Evolutionary conservation across 257 asterid genomes (phyloP).

Genomic region (Ajuga chamaepitys): DNA sequence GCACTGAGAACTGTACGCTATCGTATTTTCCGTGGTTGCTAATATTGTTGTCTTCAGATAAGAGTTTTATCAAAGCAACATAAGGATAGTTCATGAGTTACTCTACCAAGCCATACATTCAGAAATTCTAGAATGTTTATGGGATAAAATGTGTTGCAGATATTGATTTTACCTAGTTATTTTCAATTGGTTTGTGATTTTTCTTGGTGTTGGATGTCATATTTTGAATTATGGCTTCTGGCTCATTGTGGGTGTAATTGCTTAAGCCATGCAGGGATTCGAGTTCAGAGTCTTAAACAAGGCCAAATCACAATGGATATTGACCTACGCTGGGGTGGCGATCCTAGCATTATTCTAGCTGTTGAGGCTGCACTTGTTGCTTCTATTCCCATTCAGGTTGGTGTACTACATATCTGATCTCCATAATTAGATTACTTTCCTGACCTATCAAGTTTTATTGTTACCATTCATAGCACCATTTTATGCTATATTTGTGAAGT

Average conservation of each 20-base stretch:
- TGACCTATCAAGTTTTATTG: conserved; percentile 2
- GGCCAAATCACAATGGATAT: conserved; percentile 99
- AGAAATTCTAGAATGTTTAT: not conserved
- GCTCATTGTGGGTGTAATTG: conserved; percentile 11
- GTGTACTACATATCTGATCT: conserved; percentile 11
- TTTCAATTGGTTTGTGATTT: not conserved
- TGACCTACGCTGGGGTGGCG: conserved; percentile 99
- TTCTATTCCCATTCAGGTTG: conserved; percentile 93
- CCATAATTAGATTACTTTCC: not conserved
- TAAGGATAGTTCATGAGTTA: not conserved
- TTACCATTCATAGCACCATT: not conserved
- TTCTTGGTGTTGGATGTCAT: not conserved
- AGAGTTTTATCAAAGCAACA: not conserved
- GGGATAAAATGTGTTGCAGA: not conserved
- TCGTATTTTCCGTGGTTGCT: not conserved
- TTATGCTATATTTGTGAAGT: not conserved
- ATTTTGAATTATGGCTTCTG: not conserved
- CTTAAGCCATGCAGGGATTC: conserved; percentile 65
- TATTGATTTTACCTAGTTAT: not conserved
- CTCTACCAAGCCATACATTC: not conserved
- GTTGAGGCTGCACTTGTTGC: conserved; percentile 98
- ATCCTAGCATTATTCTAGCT: conserved; percentile 86
- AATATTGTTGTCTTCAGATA: not conserved
- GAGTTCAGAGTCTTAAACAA: conserved; percentile 95
- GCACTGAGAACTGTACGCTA: not conserved